Percentiles rank a stretch among this genome's conserved stretches.
Evolutionary conservation across 192 early-diverging fungal species (phyloP).

Genomic region (Coemansia sp.): DNA sequence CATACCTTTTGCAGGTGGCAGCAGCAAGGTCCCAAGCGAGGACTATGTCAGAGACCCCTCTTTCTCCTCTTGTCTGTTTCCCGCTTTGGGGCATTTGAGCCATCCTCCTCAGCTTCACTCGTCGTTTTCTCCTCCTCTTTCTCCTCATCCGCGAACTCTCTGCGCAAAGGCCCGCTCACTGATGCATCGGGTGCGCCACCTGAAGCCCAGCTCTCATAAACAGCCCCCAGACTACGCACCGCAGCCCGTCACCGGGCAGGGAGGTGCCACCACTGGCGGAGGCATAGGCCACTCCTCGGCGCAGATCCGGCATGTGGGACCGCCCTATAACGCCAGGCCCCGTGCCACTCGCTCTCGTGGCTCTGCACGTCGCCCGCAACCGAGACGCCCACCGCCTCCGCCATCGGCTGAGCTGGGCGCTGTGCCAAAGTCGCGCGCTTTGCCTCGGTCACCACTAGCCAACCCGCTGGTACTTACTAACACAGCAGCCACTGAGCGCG

Average conservation of each 20-base stretch:
- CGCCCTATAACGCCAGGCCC: neutral
- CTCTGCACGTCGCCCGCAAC: neutral
- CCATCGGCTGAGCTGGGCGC: neutral
- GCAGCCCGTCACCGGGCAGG: neutral
- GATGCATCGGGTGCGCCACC: constrained; percentile 33
- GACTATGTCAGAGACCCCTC: neutral
- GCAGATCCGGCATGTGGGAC: neutral
- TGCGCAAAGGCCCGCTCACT: constrained; percentile 37
- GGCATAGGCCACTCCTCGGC: constrained; percentile 6
- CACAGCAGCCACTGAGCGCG: neutral
- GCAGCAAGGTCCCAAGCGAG: neutral
- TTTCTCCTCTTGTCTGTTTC: constrained; percentile 8
- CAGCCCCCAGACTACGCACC: neutral
- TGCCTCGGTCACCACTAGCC: constrained; percentile 51
- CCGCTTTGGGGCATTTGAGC: neutral
- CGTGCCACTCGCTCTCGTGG: neutral
- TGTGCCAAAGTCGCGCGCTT: constrained; percentile 18
- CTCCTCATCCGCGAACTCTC: constrained; percentile 41
- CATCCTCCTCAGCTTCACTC: constrained; percentile 26
- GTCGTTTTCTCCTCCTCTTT: constrained; percentile 49
- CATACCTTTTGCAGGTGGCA: constrained; percentile 5
- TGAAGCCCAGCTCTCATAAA: constrained; percentile 8
- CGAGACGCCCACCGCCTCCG: constrained; percentile 6
- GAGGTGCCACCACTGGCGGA: neutral
- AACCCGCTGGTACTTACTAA: constrained; percentile 19